Base-by-base conservation (phyloP, 192 early-diverging fungal species). In the Borealophlyctis nickersoniae region DNA sequence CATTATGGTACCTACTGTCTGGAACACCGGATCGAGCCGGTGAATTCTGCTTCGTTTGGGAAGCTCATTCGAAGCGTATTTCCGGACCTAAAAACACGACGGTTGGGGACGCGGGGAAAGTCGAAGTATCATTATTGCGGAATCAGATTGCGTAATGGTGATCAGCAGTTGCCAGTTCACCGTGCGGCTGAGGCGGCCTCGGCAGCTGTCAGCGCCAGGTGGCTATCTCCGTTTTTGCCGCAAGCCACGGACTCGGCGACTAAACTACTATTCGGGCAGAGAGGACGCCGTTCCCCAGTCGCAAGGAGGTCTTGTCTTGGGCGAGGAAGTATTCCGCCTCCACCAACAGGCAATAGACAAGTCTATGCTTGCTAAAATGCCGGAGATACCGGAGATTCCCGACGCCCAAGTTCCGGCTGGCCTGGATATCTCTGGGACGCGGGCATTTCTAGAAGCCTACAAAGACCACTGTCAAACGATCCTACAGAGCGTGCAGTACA, bases 11-110 rank as follows among this genome's bases (percentile, higher is more conserved):
- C 22, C 48, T 68, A 64, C 27, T 82, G 80, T 36, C 31, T 69
- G 4, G 56, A 65, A 0, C 52, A 61, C 23, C 48, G 57, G 54
- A 62, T 78, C 27, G 36, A 56, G 60, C 77, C 79, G 45, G 76
- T 82, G 51, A 82, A 80, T 66, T 72, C 77, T 2, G 78, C 80
- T 26, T 73, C 70, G 11, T 80, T 80, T 71, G 80, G 80, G 11
- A 82, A 82, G 52, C 55, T 82, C 2, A 69, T 82, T 24, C 62
- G 78, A 22, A 68, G 65, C 0, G 75, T 80, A 31, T 82, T 80
- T 39, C 78, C 80, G 3, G 66, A 70, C 29, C 51, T 82, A 7
- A 78, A 68, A n/a, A 82, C 80, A 22, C 59, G 80, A 49, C 70
- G 80, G 39, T 30, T 82, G 7, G 80, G 80, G 28, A 74, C 56